phyloP scores from a whole-genome alignment of 1,139 yeast species.

The Wickerhamiella infanticola region DNA sequence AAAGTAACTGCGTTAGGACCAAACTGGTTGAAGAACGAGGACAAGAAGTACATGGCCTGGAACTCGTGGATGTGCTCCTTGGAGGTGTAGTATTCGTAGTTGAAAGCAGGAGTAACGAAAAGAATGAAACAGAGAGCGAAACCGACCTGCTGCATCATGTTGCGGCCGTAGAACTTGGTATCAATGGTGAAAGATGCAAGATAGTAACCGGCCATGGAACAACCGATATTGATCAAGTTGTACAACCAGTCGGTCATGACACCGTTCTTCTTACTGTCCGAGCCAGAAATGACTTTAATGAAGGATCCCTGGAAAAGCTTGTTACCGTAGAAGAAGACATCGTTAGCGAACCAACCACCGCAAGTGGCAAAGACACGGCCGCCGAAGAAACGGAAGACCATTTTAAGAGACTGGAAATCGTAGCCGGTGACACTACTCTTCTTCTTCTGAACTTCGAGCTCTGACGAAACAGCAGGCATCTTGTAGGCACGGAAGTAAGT shows the following conservation, averaged over 20 bases:
- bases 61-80: slow-evolving; percentile 36
- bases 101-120: slow-evolving; percentile 49
- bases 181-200: slow-evolving; percentile 42
- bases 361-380: slow-evolving; percentile 93
- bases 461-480: slow-evolving; percentile 24
- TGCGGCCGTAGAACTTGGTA: slow-evolving; percentile 39
- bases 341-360: slow-evolving; percentile 91
- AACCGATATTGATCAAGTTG: slow-evolving; percentile 53
- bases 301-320: slow-evolving; percentile 63
- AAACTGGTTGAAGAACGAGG: slow-evolving; percentile 54
- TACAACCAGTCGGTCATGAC: slow-evolving; percentile 66
- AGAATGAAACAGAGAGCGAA: slow-evolving; percentile 42
- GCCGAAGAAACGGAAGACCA: slow-evolving; percentile 43
- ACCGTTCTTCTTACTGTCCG: slow-evolving; percentile 43
- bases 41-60: slow-evolving; percentile 47
- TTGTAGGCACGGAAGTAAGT: slow-evolving; percentile 26
- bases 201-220: slow-evolving; percentile 58
- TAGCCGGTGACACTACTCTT: slow-evolving; percentile 25
- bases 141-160: slow-evolving; percentile 43
- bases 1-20: slow-evolving; percentile 94
- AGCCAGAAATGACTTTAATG: slow-evolving; percentile 45
- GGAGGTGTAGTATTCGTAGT: slow-evolving; percentile 34
- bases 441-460: slow-evolving; percentile 20
- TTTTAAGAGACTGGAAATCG: slow-evolving; percentile 20
- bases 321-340: slow-evolving; percentile 86